Percentiles rank a stretch among this genome's conserved stretches.
phyloP scores from a whole-genome alignment of 2,329 filamentous ascomycete genomes.

The Trichoderma arundinaceum region DNA sequence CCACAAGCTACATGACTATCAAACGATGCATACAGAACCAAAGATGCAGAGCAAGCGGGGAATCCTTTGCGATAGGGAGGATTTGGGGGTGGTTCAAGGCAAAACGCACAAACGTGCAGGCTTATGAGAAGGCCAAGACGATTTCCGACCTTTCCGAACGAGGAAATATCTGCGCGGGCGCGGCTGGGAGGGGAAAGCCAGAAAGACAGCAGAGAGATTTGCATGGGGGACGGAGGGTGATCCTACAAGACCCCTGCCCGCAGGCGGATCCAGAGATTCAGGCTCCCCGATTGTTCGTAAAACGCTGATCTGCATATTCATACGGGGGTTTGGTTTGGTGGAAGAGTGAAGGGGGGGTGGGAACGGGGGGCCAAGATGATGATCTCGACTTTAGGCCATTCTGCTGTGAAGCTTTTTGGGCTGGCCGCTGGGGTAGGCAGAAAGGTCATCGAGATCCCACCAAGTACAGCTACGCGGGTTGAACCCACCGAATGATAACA shows the following conservation, averaged over 20 bases:
- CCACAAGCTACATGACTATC: too few species aligned
- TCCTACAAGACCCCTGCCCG: slow-evolving; percentile 11
- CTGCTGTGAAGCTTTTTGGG: slow-evolving; percentile 4
- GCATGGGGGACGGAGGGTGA: slow-evolving; percentile 16
- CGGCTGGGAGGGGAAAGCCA: neutral
- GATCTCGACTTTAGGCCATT: neutral
- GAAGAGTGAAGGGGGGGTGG: neutral
- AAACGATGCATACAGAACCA: neutral
- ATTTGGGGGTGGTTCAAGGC: slow-evolving; percentile 1
- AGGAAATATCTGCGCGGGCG: slow-evolving; percentile 28
- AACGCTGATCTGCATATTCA: slow-evolving; percentile 16
- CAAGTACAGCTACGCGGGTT: too few species aligned
- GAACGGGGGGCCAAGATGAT: too few species aligned
- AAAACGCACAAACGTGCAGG: slow-evolving; percentile 9
- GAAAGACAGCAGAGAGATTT: slow-evolving; percentile 3
- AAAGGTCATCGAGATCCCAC: slow-evolving; percentile 13
- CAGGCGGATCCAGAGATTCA: slow-evolving; percentile 19
- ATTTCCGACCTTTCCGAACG: slow-evolving; percentile 23
- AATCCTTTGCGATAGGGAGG: slow-evolving; percentile 6
- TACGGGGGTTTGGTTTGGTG: slow-evolving; percentile 6
- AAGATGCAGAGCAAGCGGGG: neutral
- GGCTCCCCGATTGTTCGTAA: slow-evolving; percentile 21
- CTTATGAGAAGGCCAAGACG: neutral
- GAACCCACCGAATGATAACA: slow-evolving; percentile 12
- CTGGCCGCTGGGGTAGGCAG: neutral